These are phyloP conservation scores for Camelina hispida DNA, from an alignment of 345 rosid species.

Conservation along the genomic window DNA sequence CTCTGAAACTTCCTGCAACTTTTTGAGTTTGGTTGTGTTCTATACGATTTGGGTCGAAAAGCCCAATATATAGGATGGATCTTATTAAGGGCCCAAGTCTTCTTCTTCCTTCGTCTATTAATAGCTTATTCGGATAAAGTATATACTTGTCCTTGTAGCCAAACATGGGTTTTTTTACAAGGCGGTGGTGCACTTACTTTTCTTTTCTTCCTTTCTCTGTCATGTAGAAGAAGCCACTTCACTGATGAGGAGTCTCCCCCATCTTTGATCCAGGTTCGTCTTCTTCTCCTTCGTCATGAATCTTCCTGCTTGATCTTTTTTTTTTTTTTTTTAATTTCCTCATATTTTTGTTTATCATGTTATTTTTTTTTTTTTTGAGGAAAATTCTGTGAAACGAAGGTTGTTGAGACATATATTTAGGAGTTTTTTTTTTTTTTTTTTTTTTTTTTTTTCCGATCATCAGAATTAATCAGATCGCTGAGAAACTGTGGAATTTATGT, in stretches of 20 bases:
- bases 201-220: neutral
- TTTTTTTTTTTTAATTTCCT: neutral
- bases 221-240: conserved; percentile 36
- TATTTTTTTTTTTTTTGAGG: neutral
- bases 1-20: too few species aligned
- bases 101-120: too few species aligned
- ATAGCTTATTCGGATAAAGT: neutral
- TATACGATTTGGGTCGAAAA: neutral
- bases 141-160: conserved; percentile 31
- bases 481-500: neutral
- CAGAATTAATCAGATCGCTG: conserved; percentile 22
- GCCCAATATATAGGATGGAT: neutral
- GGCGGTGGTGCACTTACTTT: conserved; percentile 41
- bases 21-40: neutral
- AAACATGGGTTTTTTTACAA: neutral
- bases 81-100: neutral
- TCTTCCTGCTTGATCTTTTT: neutral
- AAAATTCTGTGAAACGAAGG: neutral
- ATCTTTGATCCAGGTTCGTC: conserved; percentile 45
- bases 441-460: neutral
- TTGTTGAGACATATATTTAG: neutral
- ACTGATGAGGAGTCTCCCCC: neutral
- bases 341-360: neutral
- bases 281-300: conserved; percentile 12
- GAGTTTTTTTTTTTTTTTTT: neutral